These are phyloP conservation scores for Aspergillus aculeatus DNA, from an alignment of 2,329 filamentous ascomycete genomes.

Conservation along the genomic window DNA sequence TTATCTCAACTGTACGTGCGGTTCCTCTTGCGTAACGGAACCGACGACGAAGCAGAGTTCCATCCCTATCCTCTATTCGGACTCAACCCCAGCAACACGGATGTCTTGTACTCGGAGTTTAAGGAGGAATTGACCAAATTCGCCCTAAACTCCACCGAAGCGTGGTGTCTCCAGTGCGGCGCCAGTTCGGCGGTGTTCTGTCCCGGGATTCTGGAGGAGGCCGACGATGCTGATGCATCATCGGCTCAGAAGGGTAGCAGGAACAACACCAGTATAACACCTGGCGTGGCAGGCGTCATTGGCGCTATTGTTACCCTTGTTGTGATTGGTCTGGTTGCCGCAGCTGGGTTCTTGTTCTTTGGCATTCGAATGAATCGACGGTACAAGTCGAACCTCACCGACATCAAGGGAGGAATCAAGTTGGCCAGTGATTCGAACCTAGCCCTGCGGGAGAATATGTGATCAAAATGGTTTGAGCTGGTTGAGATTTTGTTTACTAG, in stretches of 20 bases:
- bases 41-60: conserved; percentile 35
- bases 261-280: conserved; percentile 33
- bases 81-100: conserved; percentile 44
- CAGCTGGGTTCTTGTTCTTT: conserved; percentile 42
- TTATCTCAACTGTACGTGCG: conserved; percentile 53
- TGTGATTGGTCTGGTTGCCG: conserved; percentile 44
- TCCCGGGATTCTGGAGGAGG: conserved; percentile 37
- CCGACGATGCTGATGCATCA: neutral
- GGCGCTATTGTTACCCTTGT: conserved; percentile 55
- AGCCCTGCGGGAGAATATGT: conserved; percentile 29
- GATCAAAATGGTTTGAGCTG: neutral
- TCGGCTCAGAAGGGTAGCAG: neutral
- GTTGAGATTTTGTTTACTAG: neutral
- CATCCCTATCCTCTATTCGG: conserved; percentile 53
- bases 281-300: conserved; percentile 55
- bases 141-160: conserved; percentile 42
- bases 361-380: conserved; percentile 48
- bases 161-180: conserved; percentile 55
- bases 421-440: conserved; percentile 56
- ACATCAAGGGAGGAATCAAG: conserved; percentile 57
- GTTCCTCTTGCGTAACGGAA: conserved; percentile 59
- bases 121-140: conserved; percentile 44
- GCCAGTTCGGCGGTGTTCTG: conserved; percentile 52
- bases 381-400: conserved; percentile 46
- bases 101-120: conserved; percentile 55